Evolutionary conservation across 2,329 filamentous ascomycete species (phyloP), one percentile per base, ranked within the genome.

Genomic region (Bipolaris zeicola): DNA sequence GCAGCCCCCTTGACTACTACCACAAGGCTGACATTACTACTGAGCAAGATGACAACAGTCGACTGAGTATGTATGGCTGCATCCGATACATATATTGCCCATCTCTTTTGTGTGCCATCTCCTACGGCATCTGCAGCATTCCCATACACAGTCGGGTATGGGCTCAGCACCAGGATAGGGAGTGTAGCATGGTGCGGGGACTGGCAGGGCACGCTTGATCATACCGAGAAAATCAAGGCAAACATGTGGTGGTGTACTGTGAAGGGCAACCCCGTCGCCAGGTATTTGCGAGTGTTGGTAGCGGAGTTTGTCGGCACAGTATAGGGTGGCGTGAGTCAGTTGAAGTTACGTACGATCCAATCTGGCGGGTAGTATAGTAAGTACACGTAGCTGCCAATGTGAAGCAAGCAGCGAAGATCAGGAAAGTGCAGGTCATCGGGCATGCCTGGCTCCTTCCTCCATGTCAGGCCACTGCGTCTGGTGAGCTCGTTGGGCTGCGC

Each of bases 61-160:
- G n/a, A 64, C 36, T 2, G 18, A 42, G 31, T 62, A 62, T 13
- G 24, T 34, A 49, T 63, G 58, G 38, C 51, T 50, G 39, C 62
- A 63, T 13, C 58, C 62, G 11, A 61, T 50, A 44, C 60, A 65
- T 7, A 58, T 24, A 18, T 60, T 28, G 5, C 62, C 55, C 37
- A 63, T 24, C 43, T 65, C 52, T 36, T 55, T 57, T 28, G 53
- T 60, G 43, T 54, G 24, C 60, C 61, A 65, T 26, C 38, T 50
- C 39, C 56, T 56, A n/a, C 33, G 41, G 39, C 62, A 65, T n/a
- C 56, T 48, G 26, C 55, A 63, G 18, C 62, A 63, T 18, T 39
- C 16, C 61, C 61, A 63, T 13, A 52, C 50, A 6, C 43, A 58
- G 34, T 60, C 50, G 13, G 61, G 50, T n/a, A 62, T 48, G 5